Evolutionary conservation across 345 rosid species (phyloP), one percentile per base, ranked within the genome.

Genomic region (Salix exigua): DNA sequence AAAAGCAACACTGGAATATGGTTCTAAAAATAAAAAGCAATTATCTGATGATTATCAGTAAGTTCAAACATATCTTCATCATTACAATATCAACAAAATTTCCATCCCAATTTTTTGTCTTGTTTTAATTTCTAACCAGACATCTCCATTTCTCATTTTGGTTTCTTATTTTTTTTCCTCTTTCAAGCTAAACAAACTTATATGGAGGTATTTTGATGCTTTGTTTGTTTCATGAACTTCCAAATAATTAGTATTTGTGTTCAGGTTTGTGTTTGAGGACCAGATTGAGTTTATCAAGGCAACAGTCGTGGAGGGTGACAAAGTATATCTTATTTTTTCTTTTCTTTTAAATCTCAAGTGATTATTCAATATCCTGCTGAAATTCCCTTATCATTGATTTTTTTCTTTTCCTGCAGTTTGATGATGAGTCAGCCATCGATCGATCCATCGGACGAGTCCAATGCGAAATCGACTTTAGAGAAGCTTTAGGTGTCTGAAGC

Each of bases 251-350:
- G 28, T 21, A 42, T 48, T 60, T 74, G 30, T 73, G n/a, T 71
- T 66, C 70, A 94, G 98, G 84, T 93, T 79, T 83, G 96, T 93
- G 79, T 96, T 96, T 76, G 99, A 93, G 87, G 97, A 96, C 84
- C 96, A 96, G 87, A 96, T 96, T 81, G 93, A 88, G 33, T 96
- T 96, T 79, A 86, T 96, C 77, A 91, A 86, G 90, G 93, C 90
- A 74, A 86, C 91, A 48, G 97, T 91, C 55, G 86, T 93, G 87
- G 90, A 86, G 73, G 99, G 98, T 75, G 99, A 91, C 76, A 87
- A 88, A 82, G 98, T 91, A 87, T 78, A 83, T 75, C 77, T 73
- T 40, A 40, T 30, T 9, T 44, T 44, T 44, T 2, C 5, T 13
- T 13, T 44, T 44, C 5, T 44, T 6, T 74, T 48, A 70, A 28